Evolutionary conservation across 2,329 filamentous ascomycete species (phyloP).

Genomic region (Colletotrichum sp.): DNA sequence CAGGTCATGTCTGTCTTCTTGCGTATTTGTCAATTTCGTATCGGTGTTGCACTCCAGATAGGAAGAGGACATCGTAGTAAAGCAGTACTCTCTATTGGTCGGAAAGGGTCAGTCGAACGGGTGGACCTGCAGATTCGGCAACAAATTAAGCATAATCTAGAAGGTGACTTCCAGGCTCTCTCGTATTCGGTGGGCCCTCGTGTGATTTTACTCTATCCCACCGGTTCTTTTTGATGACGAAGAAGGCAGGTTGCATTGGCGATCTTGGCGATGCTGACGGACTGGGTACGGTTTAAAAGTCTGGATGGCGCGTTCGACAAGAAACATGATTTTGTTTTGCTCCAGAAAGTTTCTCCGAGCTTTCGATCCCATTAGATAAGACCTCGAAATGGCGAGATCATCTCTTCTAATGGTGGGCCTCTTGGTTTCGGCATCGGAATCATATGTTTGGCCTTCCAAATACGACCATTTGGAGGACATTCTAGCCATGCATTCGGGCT

Average conservation of each 20-base stretch:
- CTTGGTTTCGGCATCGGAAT: not conserved
- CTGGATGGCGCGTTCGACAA: not conserved
- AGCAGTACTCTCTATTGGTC: not conserved
- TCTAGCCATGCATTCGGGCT: constrained; percentile 21
- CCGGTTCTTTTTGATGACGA: not conserved
- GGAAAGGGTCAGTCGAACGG: not conserved
- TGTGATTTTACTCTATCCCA: not conserved
- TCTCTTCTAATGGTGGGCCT: not conserved
- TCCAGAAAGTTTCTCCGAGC: not conserved
- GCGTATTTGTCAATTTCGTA: not conserved
- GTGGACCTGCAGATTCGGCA: not conserved
- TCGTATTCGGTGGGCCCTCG: not conserved
- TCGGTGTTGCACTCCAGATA: not conserved
- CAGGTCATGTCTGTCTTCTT: not conserved
- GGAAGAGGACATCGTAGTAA: not conserved
- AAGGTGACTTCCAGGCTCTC: not conserved
- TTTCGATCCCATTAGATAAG: not conserved
- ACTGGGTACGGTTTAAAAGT: not conserved
- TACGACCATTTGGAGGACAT: constrained; percentile 23
- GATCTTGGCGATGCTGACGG: not conserved
- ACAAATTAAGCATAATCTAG: not conserved
- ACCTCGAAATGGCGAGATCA: not conserved
- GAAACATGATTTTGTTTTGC: not conserved
- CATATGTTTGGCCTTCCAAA: constrained; percentile 23
- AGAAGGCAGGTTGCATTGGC: not conserved